Percentiles rank a stretch among this genome's conserved stretches.
Evolutionary conservation across 225 moss, liverwort and hornwort species (phyloP).

Genomic region (Straminergon stramineum): DNA sequence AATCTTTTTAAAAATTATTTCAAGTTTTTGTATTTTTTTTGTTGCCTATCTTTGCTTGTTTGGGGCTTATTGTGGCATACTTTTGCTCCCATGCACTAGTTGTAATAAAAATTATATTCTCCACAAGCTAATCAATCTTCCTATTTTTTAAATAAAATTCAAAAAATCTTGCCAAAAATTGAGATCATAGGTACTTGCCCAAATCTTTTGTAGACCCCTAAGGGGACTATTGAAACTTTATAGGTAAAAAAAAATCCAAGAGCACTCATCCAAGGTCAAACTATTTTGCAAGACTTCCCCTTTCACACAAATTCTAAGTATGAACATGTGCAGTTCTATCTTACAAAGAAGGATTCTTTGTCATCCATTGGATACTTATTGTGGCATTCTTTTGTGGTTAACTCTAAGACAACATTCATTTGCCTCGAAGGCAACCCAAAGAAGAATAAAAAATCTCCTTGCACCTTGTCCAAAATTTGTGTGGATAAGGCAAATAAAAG

Average conservation of each 20-base stretch:
- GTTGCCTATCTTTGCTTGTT: rapidly evolving
- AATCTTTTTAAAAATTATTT: too few species aligned
- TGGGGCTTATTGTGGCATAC: neutral
- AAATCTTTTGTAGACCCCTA: rapidly evolving
- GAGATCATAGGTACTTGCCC: rapidly evolving
- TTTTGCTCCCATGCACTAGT: rapidly evolving
- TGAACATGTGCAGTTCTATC: neutral
- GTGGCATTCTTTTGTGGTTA: rapidly evolving
- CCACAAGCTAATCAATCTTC: neutral
- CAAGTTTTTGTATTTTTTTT: neutral
- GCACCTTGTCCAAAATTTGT: neutral
- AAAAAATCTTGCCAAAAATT: too few species aligned
- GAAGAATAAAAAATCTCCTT: neutral
- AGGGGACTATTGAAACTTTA: rapidly evolving
- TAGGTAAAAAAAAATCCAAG: neutral
- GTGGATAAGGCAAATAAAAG: too few species aligned
- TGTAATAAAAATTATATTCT: neutral
- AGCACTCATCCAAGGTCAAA: neutral
- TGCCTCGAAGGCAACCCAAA: rapidly evolving
- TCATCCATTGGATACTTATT: rapidly evolving
- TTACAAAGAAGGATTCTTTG: neutral
- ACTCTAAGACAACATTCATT: neutral
- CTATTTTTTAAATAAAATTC: neutral
- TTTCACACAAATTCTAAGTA: rapidly evolving
- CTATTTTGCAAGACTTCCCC: rapidly evolving